Percentiles rank a stretch among this genome's conserved stretches.
Evolutionary conservation across 768 basidiomycete genomes (phyloP).

Genomic region (Russula compacta): DNA sequence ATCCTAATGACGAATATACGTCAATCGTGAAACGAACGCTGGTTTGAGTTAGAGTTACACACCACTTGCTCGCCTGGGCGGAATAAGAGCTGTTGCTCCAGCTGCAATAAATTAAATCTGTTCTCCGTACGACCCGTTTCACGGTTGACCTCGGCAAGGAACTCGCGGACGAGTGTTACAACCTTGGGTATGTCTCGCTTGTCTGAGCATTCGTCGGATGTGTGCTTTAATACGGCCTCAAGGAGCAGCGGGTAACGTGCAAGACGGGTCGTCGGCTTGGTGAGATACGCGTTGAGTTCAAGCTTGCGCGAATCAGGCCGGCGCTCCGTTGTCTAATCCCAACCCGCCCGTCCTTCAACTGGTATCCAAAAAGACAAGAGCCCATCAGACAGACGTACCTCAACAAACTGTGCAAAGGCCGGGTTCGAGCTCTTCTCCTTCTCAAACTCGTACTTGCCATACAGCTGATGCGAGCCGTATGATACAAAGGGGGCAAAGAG

Average conservation of each 20-base stretch:
- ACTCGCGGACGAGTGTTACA: constrained; percentile 66
- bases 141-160: constrained; percentile 79
- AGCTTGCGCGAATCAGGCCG: constrained; percentile 92
- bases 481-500: constrained; percentile 88
- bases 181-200: constrained; percentile 69
- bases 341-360: not conserved
- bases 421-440: constrained; percentile 93
- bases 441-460: constrained; percentile 98
- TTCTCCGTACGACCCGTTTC: constrained; percentile 97
- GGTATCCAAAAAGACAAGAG: not conserved
- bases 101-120: constrained; percentile 87
- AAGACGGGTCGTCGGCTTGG: constrained; percentile 94
- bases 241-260: constrained; percentile 94
- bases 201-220: constrained; percentile 83
- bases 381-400: constrained; percentile 45
- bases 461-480: constrained; percentile 94
- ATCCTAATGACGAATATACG: constrained; percentile 42
- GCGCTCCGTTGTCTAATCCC: constrained; percentile 70
- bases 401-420: constrained; percentile 90
- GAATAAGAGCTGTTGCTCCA: constrained; percentile 87
- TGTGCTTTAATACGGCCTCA: constrained; percentile 87
- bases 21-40: not conserved
- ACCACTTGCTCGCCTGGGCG: constrained; percentile 87
- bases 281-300: constrained; percentile 95
- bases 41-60: constrained; percentile 25